Base-by-base conservation (phyloP, 495 filamentous ascomycete species). In the Rhizodiscina lignyota region DNA sequence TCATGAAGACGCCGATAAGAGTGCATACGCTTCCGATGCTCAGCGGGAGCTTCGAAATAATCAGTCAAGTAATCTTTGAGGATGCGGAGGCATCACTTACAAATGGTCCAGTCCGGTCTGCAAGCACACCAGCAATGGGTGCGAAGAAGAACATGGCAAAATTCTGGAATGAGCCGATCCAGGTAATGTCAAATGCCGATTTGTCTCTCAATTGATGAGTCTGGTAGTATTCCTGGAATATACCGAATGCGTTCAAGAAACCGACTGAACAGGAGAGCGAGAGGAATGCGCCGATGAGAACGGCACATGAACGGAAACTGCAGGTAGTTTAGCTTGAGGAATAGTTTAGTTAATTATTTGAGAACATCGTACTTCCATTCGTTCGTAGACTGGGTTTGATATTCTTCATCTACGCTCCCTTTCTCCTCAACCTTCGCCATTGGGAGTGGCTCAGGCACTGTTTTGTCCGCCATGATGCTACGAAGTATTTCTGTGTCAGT, bases 161-260 rank as follows among this genome's bases (percentile, higher is more conserved):
- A 1, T 50, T 37, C 5, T 52, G 43, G 0, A 74, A 39, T 1
- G 72, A 70, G 2, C 70, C 71, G 11, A 80, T 62, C 74, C 73
- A 79, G 30, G 70, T 60, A 18, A 79, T 60, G 3, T 63, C 51
- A 26, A 67, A 70, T 19, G 62, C 45, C 0, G 62, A 52, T 12
- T 66, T 41, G 12, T 54, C 41, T 2, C 47, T 38, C 2, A 81
- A 61, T 29, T 68, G 61, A 28, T 64, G 46, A 2, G 43, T 42
- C n/a, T 57, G 35, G 48, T 77, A 80, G 55, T 77, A 76, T 13
- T 66, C 56, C 41, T 74, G 53, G 41, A 78, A 80, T 11, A 70
- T 48, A 5, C 74, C 75, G 34, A 78, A 75, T 0, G 70, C 61
- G 53, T 77, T 77, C 30, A 69, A 38, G 49, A 72, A 74, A 6